phyloP scores from a whole-genome alignment of 495 filamentous ascomycete species.

The Immersiella caudata region DNA sequence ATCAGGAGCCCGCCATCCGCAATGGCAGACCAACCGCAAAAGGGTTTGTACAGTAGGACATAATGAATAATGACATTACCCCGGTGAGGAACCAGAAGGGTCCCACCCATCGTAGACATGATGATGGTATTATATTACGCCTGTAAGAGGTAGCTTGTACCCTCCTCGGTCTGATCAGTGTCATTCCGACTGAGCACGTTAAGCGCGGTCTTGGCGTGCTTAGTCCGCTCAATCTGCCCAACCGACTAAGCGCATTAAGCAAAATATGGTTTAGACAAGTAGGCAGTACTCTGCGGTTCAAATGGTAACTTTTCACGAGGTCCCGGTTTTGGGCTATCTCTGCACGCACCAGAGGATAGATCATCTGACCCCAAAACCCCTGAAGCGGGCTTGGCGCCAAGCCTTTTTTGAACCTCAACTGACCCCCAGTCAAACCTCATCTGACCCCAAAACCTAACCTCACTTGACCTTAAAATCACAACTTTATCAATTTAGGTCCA shows the following conservation, averaged over 20 bases:
- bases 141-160: neutral
- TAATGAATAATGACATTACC: neutral
- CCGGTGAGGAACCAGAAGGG: neutral
- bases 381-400: too few relatives aligned
- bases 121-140: slow-evolving; percentile 3
- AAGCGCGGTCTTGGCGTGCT: neutral
- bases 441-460: too few relatives aligned
- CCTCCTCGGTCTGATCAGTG: neutral
- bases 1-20: slow-evolving; percentile 7
- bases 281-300: too few relatives aligned
- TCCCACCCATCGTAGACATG: neutral
- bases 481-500: too few relatives aligned
- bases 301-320: too few relatives aligned
- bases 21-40: slow-evolving; percentile 28
- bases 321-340: too few relatives aligned
- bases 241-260: neutral
- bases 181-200: slow-evolving; percentile 1
- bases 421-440: too few relatives aligned
- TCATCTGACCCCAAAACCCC: too few relatives aligned
- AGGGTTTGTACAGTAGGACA: slow-evolving; percentile 1
- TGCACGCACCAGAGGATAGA: too few relatives aligned
- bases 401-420: too few relatives aligned
- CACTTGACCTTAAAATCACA: too few relatives aligned
- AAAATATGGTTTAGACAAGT: neutral
- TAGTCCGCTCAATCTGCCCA: neutral